These are phyloP conservation scores for Ensete glaucum DNA, from an alignment of 176 grass and related monocot species.

Conservation along the genomic window DNA sequence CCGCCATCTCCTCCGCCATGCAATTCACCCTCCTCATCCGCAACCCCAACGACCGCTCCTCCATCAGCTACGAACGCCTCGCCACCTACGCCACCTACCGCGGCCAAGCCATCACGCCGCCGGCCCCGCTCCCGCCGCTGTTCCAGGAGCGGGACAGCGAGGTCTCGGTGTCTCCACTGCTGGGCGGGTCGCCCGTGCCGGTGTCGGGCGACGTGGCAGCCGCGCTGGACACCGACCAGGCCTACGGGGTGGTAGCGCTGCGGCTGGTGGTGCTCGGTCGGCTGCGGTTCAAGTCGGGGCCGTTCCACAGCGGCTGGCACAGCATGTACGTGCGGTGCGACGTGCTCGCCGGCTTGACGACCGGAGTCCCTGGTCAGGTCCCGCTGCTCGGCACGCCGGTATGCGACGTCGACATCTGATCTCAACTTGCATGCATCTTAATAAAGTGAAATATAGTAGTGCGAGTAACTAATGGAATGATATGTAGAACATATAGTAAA, in stretches of 20 bases:
- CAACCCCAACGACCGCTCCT: constrained; percentile 46
- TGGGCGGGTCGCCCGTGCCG: constrained; percentile 24
- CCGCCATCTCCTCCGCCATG: constrained; percentile 37
- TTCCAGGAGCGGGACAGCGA: constrained; percentile 37
- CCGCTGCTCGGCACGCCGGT: constrained; percentile 47
- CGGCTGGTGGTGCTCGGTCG: constrained; percentile 65
- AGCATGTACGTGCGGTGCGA: constrained; percentile 67
- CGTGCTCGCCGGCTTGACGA: constrained; percentile 43
- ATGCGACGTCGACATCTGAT: constrained; percentile 41
- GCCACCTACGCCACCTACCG: constrained; percentile 53
- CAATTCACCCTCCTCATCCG: constrained; percentile 62
- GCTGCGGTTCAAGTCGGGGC: constrained; percentile 46
- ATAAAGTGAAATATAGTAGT: no score
- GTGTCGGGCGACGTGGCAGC: constrained; percentile 37
- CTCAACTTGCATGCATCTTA: neutral
- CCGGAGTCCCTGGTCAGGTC: constrained; percentile 13
- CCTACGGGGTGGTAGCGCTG: constrained; percentile 43
- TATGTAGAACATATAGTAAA: no score
- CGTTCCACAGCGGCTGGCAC: constrained; percentile 47
- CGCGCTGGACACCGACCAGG: constrained; percentile 47
- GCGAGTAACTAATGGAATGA: no score
- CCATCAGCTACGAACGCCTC: constrained; percentile 59
- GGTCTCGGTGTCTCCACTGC: constrained; percentile 38
- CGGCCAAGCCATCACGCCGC: constrained; percentile 47
- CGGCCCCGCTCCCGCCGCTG: constrained; percentile 44